Evolutionary conservation across 495 filamentous ascomycete species (phyloP).

Genomic region (Staphylotrichum tortipilum): DNA sequence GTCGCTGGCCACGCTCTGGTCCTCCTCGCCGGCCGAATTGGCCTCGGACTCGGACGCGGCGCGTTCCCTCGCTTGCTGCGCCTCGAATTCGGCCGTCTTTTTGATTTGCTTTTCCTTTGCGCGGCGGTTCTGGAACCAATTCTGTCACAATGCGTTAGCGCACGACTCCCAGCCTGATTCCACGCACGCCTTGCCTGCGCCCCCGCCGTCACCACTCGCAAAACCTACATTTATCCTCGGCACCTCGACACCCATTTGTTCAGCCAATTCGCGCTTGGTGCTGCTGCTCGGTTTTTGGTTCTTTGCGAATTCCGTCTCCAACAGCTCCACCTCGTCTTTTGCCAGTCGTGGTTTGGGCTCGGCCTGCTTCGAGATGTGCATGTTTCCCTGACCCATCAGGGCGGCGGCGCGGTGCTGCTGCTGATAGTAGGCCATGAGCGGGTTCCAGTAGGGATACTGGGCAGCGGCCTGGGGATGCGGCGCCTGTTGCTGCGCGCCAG

Average conservation of each 20-base stretch:
- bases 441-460: slow-evolving; percentile 23
- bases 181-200: too few species aligned
- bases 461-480: slow-evolving; percentile 16
- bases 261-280: slow-evolving; percentile 64
- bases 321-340: slow-evolving; percentile 70
- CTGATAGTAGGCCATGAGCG: slow-evolving; percentile 22
- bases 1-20: slow-evolving; percentile 19
- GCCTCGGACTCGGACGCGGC: slow-evolving; percentile 31
- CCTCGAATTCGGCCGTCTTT: slow-evolving; percentile 58
- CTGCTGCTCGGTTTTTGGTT: slow-evolving; percentile 72
- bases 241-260: slow-evolving; percentile 62
- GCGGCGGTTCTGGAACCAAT: slow-evolving; percentile 87
- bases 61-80: slow-evolving; percentile 48
- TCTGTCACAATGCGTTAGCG: slow-evolving; percentile 45
- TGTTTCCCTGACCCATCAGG: slow-evolving; percentile 26
- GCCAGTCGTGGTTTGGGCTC: slow-evolving; percentile 61
- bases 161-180: too few species aligned
- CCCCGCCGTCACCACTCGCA: too few species aligned
- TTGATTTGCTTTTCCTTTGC: slow-evolving; percentile 75
- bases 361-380: slow-evolving; percentile 31
- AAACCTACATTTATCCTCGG: slow-evolving; percentile 66
- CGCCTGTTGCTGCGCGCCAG: slow-evolving; percentile 11
- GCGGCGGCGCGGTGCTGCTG: slow-evolving; percentile 22
- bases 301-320: slow-evolving; percentile 66
- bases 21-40: slow-evolving; percentile 27